phyloP scores from a whole-genome alignment of 2,329 filamentous ascomycete genomes.

The Zarea fungicola region DNA sequence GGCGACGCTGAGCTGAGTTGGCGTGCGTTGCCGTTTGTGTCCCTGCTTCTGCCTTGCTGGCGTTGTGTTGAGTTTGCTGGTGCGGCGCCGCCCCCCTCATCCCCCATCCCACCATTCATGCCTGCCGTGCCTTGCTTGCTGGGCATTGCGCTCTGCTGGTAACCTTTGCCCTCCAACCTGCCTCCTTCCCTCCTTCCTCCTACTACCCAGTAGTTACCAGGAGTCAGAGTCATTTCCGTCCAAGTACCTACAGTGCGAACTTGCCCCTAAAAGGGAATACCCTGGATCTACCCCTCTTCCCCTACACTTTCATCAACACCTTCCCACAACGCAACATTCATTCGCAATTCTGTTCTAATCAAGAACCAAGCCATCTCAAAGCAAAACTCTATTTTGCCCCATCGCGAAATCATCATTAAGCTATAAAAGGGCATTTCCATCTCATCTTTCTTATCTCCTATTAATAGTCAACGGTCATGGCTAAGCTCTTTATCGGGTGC shows the following conservation, averaged over 20 bases:
- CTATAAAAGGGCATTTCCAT: background rate
- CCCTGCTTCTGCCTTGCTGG: background rate
- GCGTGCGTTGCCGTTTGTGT: constrained; percentile 9
- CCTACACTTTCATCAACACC: constrained; percentile 15
- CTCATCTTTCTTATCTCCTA: constrained; percentile 17
- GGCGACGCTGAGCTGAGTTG: too few relatives aligned
- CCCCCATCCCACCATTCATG: constrained; percentile 10
- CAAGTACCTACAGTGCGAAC: constrained; percentile 4
- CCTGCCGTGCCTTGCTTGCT: background rate
- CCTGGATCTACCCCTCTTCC: constrained; percentile 8
- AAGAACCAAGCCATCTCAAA: background rate
- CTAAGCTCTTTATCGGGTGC: constrained; percentile 94
- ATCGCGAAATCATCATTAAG: background rate
- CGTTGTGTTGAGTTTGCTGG: background rate
- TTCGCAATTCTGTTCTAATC: background rate
- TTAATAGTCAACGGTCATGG: constrained; percentile 50
- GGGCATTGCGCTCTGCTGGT: constrained; percentile 6
- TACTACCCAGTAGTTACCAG: too few relatives aligned
- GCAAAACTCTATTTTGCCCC: background rate
- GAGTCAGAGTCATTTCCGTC: background rate
- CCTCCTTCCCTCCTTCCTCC: background rate
- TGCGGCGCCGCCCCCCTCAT: constrained; percentile 9
- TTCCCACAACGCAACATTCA: constrained; percentile 10
- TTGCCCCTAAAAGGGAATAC: constrained; percentile 1
- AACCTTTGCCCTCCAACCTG: constrained; percentile 2